These are phyloP conservation scores for Furcasterigmium sp. DNA, from an alignment of 2,329 filamentous ascomycete species.

Conservation along the genomic window DNA sequence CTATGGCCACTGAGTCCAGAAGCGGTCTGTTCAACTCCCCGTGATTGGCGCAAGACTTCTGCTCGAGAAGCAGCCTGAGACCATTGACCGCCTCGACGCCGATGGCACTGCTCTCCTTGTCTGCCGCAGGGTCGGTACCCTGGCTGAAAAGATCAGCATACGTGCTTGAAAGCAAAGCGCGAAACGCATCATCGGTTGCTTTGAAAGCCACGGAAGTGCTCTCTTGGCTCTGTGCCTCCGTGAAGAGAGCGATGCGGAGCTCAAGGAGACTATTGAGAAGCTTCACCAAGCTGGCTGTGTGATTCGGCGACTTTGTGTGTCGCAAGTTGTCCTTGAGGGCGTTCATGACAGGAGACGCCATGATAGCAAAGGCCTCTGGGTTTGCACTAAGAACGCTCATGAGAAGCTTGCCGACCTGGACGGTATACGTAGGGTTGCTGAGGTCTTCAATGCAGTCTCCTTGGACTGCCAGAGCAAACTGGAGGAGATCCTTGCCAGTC, in stretches of 20 bases:
- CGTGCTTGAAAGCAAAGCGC: too few species aligned
- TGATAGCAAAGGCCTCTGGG: constrained; percentile 40
- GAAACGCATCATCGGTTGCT: too few species aligned
- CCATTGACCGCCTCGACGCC: too few species aligned
- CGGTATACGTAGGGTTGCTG: constrained; percentile 45
- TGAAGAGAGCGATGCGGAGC: constrained; percentile 27
- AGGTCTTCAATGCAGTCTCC: constrained; percentile 50
- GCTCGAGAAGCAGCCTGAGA: too few species aligned
- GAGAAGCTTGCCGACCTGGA: constrained; percentile 46
- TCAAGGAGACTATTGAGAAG: constrained; percentile 47
- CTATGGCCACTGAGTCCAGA: too few species aligned
- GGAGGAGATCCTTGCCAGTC: constrained; percentile 34
- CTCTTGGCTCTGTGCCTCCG: too few species aligned
- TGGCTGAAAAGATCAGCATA: too few species aligned
- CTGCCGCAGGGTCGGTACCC: too few species aligned
- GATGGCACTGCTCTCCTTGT: too few species aligned
- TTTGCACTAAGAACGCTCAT: constrained; percentile 45
- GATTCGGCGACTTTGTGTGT: constrained; percentile 42
- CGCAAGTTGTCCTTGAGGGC: constrained; percentile 45
- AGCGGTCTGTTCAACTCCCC: too few species aligned
- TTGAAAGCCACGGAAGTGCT: too few species aligned
- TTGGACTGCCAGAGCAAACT: constrained; percentile 43
- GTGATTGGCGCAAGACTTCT: too few species aligned
- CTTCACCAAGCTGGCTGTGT: constrained; percentile 46
- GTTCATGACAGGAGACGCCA: constrained; percentile 39